Conservation (phyloP, 345 rosid genomes). For the Aethionema arabicum region DNA sequence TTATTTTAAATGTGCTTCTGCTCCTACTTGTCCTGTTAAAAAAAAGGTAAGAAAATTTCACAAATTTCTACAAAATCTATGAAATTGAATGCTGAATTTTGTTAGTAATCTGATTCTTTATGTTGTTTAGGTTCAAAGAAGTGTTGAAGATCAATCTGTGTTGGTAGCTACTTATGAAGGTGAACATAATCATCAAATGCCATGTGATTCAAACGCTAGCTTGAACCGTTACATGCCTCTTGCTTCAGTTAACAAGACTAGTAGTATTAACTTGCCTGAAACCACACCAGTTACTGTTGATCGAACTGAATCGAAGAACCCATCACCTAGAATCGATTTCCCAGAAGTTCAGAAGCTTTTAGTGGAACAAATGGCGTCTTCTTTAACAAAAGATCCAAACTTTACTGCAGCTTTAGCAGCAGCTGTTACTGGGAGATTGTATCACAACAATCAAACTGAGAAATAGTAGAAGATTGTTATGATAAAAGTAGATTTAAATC, state of each 20-base stretch:
- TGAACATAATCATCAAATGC: slow-evolving; percentile 91
- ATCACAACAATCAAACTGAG: slow-evolving; percentile 47
- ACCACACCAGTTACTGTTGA: slow-evolving; percentile 38
- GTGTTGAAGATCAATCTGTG: slow-evolving; percentile 78
- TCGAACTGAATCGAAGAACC: slow-evolving; percentile 29
- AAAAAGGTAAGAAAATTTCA: slow-evolving; percentile 61
- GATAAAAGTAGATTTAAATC: slow-evolving; percentile 18
- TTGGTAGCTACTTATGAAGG: slow-evolving; percentile 96
- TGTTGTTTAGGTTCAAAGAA: slow-evolving; percentile 81
- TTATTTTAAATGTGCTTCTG: slow-evolving; percentile 95
- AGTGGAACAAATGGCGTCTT: slow-evolving; percentile 96
- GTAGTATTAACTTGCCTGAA: slow-evolving; percentile 43
- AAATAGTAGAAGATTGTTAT: slow-evolving; percentile 31
- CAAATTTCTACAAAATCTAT: not conserved
- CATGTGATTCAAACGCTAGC: slow-evolving; percentile 57
- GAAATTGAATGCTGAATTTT: not conserved
- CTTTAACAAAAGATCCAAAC: slow-evolving; percentile 87
- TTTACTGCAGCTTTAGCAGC: slow-evolving; percentile 96
- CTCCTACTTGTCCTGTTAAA: slow-evolving; percentile 93
- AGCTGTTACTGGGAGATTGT: slow-evolving; percentile 81
- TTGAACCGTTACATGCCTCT: slow-evolving; percentile 41
- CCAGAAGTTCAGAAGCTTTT: slow-evolving; percentile 63
- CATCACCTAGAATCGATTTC: slow-evolving; percentile 48
- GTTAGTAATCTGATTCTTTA: slow-evolving; percentile 18
- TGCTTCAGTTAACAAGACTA: slow-evolving; percentile 42